Evolutionary conservation across 2,329 filamentous ascomycete species (phyloP).

Genomic region (Penicillium sp.): DNA sequence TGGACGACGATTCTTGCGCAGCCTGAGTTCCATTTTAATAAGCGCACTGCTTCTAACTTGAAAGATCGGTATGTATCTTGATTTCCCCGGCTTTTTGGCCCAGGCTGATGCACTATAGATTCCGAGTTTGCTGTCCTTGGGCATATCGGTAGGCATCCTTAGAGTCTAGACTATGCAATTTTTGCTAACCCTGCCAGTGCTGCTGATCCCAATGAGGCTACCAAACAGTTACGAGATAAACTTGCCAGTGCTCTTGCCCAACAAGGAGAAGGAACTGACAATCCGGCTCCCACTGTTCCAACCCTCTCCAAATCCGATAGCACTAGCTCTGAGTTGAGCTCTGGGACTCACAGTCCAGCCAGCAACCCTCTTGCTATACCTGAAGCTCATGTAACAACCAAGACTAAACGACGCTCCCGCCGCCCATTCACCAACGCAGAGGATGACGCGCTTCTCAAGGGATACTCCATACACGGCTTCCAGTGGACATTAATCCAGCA

Average conservation of each 20-base stretch:
- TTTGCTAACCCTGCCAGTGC: constrained; percentile 18
- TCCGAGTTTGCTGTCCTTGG: constrained; percentile 52
- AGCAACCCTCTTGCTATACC: constrained; percentile 42
- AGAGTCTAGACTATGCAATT: not conserved
- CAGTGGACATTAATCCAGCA: constrained; percentile 56
- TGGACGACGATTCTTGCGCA: constrained; percentile 59
- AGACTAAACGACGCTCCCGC: constrained; percentile 49
- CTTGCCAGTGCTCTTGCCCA: constrained; percentile 32
- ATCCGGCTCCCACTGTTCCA: constrained; percentile 21
- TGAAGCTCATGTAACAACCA: constrained; percentile 43
- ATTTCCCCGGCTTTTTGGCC: constrained; percentile 1
- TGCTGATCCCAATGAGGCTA: constrained; percentile 35
- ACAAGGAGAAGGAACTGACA: constrained; percentile 24
- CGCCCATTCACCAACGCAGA: constrained; percentile 53
- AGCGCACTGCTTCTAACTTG: constrained; percentile 56
- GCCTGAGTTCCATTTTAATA: constrained; percentile 52
- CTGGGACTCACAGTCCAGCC: constrained; percentile 11
- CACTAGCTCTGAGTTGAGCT: constrained; percentile 10
- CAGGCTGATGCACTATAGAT: constrained; percentile 31
- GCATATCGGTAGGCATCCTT: constrained; percentile 34
- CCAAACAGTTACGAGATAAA: constrained; percentile 33
- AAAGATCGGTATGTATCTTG: constrained; percentile 50
- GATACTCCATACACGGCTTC: constrained; percentile 54
- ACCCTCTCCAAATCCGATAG: constrained; percentile 22
- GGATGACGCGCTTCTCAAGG: constrained; percentile 54